Evolutionary conservation across 2,329 filamentous ascomycete species (phyloP).

Genomic region (Cercospora canescens): DNA sequence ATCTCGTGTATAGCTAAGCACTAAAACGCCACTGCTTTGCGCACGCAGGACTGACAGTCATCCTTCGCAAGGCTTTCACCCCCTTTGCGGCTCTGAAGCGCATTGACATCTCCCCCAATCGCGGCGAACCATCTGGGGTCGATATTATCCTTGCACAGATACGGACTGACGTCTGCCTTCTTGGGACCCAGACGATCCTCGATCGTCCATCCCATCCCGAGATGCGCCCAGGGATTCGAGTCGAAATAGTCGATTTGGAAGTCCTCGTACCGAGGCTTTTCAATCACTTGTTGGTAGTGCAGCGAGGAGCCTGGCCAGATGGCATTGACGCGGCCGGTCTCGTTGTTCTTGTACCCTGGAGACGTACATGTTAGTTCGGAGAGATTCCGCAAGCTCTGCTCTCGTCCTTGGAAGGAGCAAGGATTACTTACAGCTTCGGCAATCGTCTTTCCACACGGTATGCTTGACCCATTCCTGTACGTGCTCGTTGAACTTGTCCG

Average conservation of each 20-base stretch:
- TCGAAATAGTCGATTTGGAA: constrained; percentile 43
- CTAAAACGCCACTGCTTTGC: background rate
- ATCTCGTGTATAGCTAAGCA: background rate
- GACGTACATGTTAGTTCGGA: no score
- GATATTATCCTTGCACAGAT: constrained; percentile 41
- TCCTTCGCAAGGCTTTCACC: no score
- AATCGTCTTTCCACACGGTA: constrained; percentile 51
- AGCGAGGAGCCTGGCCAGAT: constrained; percentile 54
- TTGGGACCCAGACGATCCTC: constrained; percentile 29
- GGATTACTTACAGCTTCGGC: constrained; percentile 31
- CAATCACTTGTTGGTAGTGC: constrained; percentile 48
- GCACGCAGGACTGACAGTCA: background rate
- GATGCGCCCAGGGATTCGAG: constrained; percentile 44
- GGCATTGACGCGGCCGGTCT: constrained; percentile 46
- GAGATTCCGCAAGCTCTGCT: no score
- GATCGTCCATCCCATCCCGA: constrained; percentile 44
- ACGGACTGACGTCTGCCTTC: constrained; percentile 41
- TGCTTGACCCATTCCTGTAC: constrained; percentile 49
- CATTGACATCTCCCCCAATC: constrained; percentile 27
- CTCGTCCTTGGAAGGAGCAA: no score
- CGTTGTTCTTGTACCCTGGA: constrained; percentile 48
- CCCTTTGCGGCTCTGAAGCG: background rate
- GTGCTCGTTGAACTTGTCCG: constrained; percentile 46
- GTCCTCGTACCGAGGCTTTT: constrained; percentile 44
- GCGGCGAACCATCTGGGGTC: constrained; percentile 43